Conservation (phyloP, 179 eudicot species). For the Patellifolia procumbens region DNA sequence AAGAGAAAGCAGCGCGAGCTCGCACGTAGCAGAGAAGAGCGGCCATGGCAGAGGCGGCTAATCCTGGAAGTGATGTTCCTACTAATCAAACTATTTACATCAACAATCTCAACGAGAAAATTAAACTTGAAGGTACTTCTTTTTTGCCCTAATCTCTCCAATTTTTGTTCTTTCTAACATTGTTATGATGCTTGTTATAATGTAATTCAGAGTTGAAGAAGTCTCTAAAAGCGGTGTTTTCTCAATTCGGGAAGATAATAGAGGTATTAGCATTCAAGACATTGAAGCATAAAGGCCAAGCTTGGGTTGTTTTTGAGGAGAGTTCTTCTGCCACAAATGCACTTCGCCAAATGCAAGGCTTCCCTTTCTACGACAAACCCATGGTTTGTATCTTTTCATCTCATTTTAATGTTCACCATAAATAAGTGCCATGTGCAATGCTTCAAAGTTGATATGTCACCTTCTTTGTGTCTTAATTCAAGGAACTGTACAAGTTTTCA, state of each 20-base stretch:
- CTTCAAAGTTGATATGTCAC: background rate
- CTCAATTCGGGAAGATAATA: constrained; percentile 89
- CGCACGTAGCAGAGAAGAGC: constrained; percentile 6
- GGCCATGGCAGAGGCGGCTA: constrained; percentile 61
- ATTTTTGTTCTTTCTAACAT: background rate
- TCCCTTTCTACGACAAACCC: constrained; percentile 94
- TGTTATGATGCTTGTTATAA: background rate
- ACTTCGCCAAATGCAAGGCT: constrained; percentile 86
- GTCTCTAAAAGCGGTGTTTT: constrained; percentile 78
- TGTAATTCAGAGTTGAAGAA: constrained; percentile 68
- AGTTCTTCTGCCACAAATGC: constrained; percentile 80
- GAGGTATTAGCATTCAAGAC: constrained; percentile 98
- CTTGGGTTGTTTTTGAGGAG: constrained; percentile 97
- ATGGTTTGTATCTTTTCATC: constrained; percentile 52
- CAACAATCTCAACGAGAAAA: constrained; percentile 92
- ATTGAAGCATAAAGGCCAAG: constrained; percentile 95
- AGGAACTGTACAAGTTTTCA: background rate
- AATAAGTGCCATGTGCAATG: background rate
- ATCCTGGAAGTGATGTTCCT: constrained; percentile 43
- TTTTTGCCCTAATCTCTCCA: constrained; percentile 28
- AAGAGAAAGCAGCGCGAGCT: no score
- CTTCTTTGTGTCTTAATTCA: background rate
- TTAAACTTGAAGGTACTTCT: constrained; percentile 71
- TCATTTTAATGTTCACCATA: background rate
- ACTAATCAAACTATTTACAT: constrained; percentile 82